These are phyloP conservation scores for Urtica urens DNA, from an alignment of 306 rosid genomes.

Conservation along the genomic window DNA sequence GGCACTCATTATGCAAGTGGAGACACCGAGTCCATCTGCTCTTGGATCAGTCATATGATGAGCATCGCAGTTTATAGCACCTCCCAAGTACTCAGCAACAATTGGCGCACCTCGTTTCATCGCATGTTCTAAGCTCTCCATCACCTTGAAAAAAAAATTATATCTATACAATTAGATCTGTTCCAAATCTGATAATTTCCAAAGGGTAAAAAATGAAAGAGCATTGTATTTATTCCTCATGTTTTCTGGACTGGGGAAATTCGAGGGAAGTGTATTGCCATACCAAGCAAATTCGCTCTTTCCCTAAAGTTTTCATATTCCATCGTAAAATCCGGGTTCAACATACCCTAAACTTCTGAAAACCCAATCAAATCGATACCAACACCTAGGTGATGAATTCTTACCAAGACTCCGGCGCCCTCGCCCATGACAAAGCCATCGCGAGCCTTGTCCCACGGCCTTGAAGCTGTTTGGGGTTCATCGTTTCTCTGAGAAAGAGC, in stretches of 20 bases:
- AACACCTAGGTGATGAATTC: constrained; percentile 8
- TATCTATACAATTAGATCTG: constrained; percentile 1
- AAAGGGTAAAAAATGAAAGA: too few relatives aligned
- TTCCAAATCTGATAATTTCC: too few relatives aligned
- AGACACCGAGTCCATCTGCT: constrained; percentile 96
- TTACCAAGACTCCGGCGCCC: constrained; percentile 94
- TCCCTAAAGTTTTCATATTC: too few relatives aligned
- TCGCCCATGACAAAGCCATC: constrained; percentile 99
- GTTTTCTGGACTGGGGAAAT: too few relatives aligned
- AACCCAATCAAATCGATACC: constrained; percentile 3
- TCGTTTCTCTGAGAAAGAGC: constrained; percentile 94
- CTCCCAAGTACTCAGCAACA: constrained; percentile 93
- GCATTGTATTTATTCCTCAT: too few relatives aligned
- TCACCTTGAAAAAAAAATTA: constrained; percentile 47
- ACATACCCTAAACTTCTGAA: neutral
- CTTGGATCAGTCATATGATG: constrained; percentile 99
- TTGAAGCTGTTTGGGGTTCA: constrained; percentile 93
- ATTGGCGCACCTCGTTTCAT: constrained; percentile 91
- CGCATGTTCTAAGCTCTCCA: constrained; percentile 98
- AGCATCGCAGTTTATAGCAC: constrained; percentile 96
- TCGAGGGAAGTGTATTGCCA: too few relatives aligned
- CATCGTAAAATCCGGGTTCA: too few relatives aligned
- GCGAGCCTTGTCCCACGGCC: constrained; percentile 97
- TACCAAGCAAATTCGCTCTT: too few relatives aligned
- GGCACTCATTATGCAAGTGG: constrained; percentile 80